Conservation (phyloP, 768 basidiomycete genomes). For the Trametes meyenii region DNA sequence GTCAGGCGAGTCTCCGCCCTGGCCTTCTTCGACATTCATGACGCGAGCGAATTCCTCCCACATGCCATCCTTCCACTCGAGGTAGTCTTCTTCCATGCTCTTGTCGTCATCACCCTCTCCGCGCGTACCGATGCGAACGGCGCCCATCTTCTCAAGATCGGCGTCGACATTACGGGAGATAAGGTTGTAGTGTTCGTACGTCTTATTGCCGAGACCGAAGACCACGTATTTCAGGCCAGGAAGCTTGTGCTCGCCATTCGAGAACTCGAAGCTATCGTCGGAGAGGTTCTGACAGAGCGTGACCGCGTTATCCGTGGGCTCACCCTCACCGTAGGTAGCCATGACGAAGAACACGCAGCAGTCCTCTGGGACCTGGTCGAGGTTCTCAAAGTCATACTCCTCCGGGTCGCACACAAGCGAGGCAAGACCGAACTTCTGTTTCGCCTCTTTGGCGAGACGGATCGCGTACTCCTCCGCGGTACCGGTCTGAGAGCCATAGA, state of each 20-base stretch:
- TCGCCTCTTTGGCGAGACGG: constrained; percentile 96
- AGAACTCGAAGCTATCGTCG: constrained; percentile 87
- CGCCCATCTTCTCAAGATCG: constrained; percentile 78
- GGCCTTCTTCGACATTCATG: constrained; percentile 93
- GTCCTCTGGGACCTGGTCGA: constrained; percentile 88
- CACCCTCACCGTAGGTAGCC: constrained; percentile 98
- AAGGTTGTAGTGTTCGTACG: constrained; percentile 96
- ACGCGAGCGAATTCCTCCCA: constrained; percentile 86
- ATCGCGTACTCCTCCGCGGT: constrained; percentile 99
- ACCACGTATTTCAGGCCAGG: constrained; percentile 92
- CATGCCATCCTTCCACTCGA: constrained; percentile 99
- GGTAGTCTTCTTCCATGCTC: constrained; percentile 99
- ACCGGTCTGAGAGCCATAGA: constrained; percentile 98
- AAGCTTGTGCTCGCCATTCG: constrained; percentile 73
- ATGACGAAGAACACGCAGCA: constrained; percentile 91
- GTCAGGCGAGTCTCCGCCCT: constrained; percentile 92
- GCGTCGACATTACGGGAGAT: constrained; percentile 82
- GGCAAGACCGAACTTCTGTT: constrained; percentile 91
- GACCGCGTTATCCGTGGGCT: constrained; percentile 97
- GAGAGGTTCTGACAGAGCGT: constrained; percentile 90
- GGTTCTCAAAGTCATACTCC: constrained; percentile 97
- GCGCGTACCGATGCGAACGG: constrained; percentile 78
- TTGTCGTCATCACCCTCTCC: constrained; percentile 99
- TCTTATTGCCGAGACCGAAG: constrained; percentile 90
- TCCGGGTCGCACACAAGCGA: constrained; percentile 98